phyloP scores from a whole-genome alignment of 2,329 filamentous ascomycete genomes.

The Monilinia aucupariae region DNA sequence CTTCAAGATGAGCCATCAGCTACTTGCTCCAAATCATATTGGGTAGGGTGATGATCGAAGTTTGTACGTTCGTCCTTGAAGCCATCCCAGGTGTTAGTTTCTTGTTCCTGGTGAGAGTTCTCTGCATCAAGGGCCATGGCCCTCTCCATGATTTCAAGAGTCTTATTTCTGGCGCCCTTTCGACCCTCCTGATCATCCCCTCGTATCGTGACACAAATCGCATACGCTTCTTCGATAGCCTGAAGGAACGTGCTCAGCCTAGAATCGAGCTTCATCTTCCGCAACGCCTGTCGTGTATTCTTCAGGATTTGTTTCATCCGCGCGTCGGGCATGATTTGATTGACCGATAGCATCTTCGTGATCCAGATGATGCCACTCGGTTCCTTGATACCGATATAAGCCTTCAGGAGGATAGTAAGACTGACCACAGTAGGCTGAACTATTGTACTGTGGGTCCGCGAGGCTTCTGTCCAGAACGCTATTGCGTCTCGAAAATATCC shows the following conservation, averaged over 20 bases:
- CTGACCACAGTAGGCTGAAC: slow-evolving; percentile 22
- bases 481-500: slow-evolving; percentile 25
- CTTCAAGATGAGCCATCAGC: neutral
- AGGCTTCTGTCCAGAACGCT: slow-evolving; percentile 31
- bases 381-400: slow-evolving; percentile 28
- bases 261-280: neutral
- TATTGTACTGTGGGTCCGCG: slow-evolving; percentile 19
- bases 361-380: slow-evolving; percentile 30
- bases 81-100: neutral
- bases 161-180: slow-evolving; percentile 21
- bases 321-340: slow-evolving; percentile 27
- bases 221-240: slow-evolving; percentile 19
- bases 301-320: slow-evolving; percentile 24
- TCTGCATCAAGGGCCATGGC: slow-evolving; percentile 25
- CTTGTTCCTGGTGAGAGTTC: neutral
- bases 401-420: slow-evolving; percentile 31
- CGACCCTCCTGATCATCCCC: slow-evolving; percentile 11
- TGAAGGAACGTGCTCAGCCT: slow-evolving; percentile 13
- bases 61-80: neutral
- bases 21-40: neutral
- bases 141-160: slow-evolving; percentile 28
- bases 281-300: neutral
- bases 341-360: slow-evolving; percentile 23
- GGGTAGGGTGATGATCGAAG: neutral
- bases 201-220: slow-evolving; percentile 19